Percentiles rank a stretch among this genome's conserved stretches.
Evolutionary conservation across 169 alveolate species (phyloP).

Genomic region (Cryptosporidium parvum): DNA sequence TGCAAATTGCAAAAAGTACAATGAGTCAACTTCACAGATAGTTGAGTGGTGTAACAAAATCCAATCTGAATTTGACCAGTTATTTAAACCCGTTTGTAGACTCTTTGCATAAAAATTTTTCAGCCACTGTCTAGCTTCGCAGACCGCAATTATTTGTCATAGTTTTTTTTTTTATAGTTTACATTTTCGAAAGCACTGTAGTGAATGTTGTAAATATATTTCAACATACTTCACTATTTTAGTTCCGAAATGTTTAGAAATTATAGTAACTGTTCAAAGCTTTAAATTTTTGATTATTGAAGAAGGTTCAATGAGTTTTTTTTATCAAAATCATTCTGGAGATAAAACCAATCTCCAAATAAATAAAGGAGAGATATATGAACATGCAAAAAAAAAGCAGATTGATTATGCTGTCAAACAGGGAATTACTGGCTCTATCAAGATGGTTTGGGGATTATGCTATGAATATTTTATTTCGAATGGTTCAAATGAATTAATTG

Average conservation of each 20-base stretch:
- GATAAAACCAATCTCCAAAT: not conserved
- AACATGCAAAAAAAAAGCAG: conserved; percentile 21
- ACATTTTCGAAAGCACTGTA: not conserved
- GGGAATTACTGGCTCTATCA: conserved; percentile 55
- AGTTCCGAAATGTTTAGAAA: not conserved
- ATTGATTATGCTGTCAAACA: conserved; percentile 41
- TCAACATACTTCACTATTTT: no score
- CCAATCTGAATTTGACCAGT: conserved; percentile 48
- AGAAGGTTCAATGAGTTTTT: not conserved
- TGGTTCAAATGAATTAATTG: conserved; percentile 14
- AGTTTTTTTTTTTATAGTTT: not conserved
- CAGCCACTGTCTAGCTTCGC: not conserved
- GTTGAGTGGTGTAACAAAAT: conserved; percentile 67
- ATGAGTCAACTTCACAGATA: conserved; percentile 42
- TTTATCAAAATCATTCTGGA: not conserved
- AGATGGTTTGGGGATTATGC: conserved; percentile 11
- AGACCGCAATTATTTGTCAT: not conserved
- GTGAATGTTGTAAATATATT: not conserved
- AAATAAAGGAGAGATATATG: not conserved
- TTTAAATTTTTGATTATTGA: not conserved
- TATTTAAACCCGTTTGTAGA: conserved; percentile 39
- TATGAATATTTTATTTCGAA: conserved; percentile 27
- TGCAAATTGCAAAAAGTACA: conserved; percentile 54
- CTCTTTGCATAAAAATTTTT: conserved; percentile 9
- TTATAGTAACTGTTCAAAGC: no score